Base-by-base conservation (phyloP, 1,284 basidiomycete species). In the Neonothopanus nambi region DNA sequence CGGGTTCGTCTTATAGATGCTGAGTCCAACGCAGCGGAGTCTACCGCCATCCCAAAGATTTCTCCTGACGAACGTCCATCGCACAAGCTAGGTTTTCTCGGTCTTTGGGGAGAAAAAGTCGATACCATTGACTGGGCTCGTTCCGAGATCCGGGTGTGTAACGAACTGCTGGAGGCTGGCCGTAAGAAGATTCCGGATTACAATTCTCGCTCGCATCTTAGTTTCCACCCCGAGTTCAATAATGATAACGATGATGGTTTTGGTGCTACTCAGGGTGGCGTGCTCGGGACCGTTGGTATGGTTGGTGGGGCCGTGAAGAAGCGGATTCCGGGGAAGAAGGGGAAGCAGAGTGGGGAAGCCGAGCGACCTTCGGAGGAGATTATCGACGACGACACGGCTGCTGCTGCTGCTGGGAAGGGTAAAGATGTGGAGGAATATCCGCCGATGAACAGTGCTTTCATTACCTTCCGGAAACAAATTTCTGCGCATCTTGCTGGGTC, bases 41-140 rank as follows among this genome's bases (percentile, higher is more conserved):
- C 54, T 7, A 7, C 37, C 20, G 38, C 40, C 7, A 44, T 53
- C 15, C 43, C 55, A 15, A 51, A 57, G 23, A 86, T 94, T 0
- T 87, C 92, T 0, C 71, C 70, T 33, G 76, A 80, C 15, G 74
- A 91, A 59, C 82, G 95, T 2, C 96, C 96, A 0, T 85, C 84
- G 0, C 91, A 92, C 68, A 87, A 89, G 51, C 81, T 97, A 20
- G 67, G 80, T 43, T 62, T 67, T 57, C 59, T 79, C 5, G 72
- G 89, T 20, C 83, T 90, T 41, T 74, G 80, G 8, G 89, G 89
- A 2, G 70, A 93, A 67, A 93, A 96, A 70, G 92, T 95, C 3
- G 96, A 99, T 71, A 81, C 87, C 1, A 94, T 99, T 65, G 85
- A 93, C 1, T 98, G 95, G 94, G 86, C 87, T 44, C 82, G 94